These are phyloP conservation scores for Nakazawaea laoshanensis DNA, from an alignment of 805 yeast species.

Conservation along the genomic window DNA sequence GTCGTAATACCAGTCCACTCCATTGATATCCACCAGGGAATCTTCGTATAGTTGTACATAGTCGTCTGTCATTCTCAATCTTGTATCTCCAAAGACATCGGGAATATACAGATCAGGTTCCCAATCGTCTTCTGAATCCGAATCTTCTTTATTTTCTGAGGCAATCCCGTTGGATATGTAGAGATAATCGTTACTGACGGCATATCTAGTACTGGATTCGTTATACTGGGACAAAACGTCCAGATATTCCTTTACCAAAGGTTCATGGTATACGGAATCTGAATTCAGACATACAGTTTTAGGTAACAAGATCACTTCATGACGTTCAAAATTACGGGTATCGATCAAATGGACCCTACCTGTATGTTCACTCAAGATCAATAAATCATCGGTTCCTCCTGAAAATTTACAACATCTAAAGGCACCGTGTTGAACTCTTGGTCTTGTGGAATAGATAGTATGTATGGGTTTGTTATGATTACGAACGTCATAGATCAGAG, in stretches of 20 bases:
- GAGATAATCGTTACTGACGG: constrained; percentile 5
- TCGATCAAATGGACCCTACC: constrained; percentile 85
- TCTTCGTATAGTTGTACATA: constrained; percentile 8
- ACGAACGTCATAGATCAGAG: constrained; percentile 70
- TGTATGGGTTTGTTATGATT: constrained; percentile 44
- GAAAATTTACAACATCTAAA: constrained; percentile 42
- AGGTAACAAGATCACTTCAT: constrained; percentile 70
- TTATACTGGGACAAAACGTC: constrained; percentile 5
- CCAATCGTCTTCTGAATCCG: too few relatives aligned
- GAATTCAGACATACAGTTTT: constrained; percentile 21
- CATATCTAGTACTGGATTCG: constrained; percentile 1
- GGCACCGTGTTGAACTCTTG: constrained; percentile 33
- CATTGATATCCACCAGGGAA: constrained; percentile 37
- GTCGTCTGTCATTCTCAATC: too few relatives aligned
- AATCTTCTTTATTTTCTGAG: too few relatives aligned
- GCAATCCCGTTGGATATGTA: constrained; percentile 9
- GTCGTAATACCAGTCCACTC: constrained; percentile 50
- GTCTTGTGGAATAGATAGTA: constrained; percentile 52
- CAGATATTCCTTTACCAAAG: constrained; percentile 9
- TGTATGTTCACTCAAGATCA: constrained; percentile 74
- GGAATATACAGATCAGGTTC: too few relatives aligned
- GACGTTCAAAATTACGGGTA: constrained; percentile 61
- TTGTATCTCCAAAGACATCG: too few relatives aligned
- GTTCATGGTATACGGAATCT: constrained; percentile 6
- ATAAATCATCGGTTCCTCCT: constrained; percentile 62